These are phyloP conservation scores for Nicotiana attenuata DNA, from an alignment of 257 asterid species.

Conservation along the genomic window DNA sequence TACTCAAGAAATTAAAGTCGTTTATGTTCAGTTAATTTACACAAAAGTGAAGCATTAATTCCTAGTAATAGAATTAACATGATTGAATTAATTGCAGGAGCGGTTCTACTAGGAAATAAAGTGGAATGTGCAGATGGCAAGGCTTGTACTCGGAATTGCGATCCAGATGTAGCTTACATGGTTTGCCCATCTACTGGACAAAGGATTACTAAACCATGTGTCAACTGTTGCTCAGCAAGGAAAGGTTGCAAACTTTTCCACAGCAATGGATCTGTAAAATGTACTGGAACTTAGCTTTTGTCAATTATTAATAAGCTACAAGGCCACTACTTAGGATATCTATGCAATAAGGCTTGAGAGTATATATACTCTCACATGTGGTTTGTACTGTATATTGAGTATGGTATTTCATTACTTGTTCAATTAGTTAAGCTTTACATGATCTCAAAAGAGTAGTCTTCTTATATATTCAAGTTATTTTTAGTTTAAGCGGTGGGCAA, in stretches of 20 bases:
- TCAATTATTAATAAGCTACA: neutral
- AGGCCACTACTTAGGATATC: neutral
- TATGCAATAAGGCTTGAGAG: neutral
- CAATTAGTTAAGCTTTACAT: no score
- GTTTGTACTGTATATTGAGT: neutral
- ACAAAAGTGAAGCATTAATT: neutral
- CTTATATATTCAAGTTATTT: no score
- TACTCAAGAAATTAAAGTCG: no score
- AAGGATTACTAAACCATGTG: neutral
- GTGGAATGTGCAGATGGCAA: neutral
- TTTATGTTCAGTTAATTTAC: neutral
- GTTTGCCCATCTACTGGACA: slow-evolving; percentile 6
- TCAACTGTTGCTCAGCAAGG: slow-evolving; percentile 9
- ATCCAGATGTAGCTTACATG: slow-evolving; percentile 5
- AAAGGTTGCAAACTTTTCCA: slow-evolving; percentile 4
- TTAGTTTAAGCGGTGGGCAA: no score
- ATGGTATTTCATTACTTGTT: neutral
- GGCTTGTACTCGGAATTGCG: neutral
- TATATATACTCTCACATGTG: neutral
- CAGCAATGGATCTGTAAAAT: slow-evolving; percentile 4
- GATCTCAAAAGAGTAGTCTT: no score
- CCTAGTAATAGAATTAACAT: no score
- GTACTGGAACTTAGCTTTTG: neutral
- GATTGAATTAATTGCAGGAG: neutral
- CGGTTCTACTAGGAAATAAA: neutral